These are phyloP conservation scores for Calonectria hongkongensis DNA, from an alignment of 2,329 filamentous ascomycete genomes.

Conservation along the genomic window DNA sequence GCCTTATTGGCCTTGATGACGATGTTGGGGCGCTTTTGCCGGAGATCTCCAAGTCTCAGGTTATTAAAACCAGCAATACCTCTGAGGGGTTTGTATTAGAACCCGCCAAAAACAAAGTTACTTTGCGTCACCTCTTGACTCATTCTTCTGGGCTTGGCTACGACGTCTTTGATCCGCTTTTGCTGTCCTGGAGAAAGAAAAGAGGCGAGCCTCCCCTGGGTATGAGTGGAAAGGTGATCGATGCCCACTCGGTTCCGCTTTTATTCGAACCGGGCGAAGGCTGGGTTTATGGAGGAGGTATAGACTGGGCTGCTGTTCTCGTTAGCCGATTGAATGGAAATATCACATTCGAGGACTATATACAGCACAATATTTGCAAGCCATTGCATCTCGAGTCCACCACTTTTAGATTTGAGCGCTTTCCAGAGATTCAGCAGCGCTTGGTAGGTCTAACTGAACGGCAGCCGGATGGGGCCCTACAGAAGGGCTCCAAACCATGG, in stretches of 20 bases:
- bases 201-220: neutral
- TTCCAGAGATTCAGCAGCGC: too few species aligned
- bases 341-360: neutral
- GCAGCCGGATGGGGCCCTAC: constrained; percentile 7
- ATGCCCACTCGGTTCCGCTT: neutral
- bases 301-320: neutral
- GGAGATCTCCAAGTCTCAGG: constrained; percentile 1
- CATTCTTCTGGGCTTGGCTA: neutral
- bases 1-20: constrained; percentile 24
- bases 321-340: neutral
- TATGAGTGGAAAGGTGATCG: neutral
- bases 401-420: neutral
- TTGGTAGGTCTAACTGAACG: neutral
- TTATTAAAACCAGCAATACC: neutral
- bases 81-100: neutral
- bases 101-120: constrained; percentile 41
- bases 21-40: neutral
- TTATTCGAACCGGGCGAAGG: neutral
- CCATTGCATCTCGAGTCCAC: constrained; percentile 9
- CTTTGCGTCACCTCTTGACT: neutral
- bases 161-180: neutral
- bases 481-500: neutral
- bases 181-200: neutral
- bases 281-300: neutral
- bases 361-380: neutral